A percentile compares a stretch with the other conserved stretches of the same genome.
Evolutionary conservation across 192 early-diverging fungal species (phyloP).

Genomic region (Phlyctochytrium planicorne): DNA sequence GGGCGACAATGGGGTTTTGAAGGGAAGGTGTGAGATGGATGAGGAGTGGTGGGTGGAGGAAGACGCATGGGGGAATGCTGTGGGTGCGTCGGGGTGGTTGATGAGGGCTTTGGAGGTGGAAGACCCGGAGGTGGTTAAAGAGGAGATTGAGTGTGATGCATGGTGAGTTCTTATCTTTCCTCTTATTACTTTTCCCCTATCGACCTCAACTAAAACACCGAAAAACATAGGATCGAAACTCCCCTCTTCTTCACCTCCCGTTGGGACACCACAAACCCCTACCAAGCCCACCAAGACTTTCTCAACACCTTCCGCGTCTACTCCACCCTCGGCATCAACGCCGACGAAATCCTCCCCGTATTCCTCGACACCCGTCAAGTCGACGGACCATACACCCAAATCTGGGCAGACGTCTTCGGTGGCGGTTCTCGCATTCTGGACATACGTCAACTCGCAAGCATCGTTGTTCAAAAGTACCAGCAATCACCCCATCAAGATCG

Average conservation of each 20-base stretch:
- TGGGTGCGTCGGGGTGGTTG: no score
- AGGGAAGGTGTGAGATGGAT: constrained; percentile 9
- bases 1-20: no score
- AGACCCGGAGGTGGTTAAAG: no score
- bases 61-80: constrained; percentile 2
- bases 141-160: no score
- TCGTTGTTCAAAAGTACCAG: not conserved
- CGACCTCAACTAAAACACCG: no score
- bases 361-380: constrained; percentile 18
- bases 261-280: constrained; percentile 35
- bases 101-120: no score
- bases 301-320: constrained; percentile 31
- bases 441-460: constrained; percentile 8
- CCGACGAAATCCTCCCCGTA: constrained; percentile 16
- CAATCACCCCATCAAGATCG: not conserved
- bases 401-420: constrained; percentile 21
- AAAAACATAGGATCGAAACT: constrained; percentile 5
- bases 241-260: not conserved
- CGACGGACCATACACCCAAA: constrained; percentile 23
- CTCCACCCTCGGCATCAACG: constrained; percentile 10
- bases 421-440: constrained; percentile 9
- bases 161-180: no score
- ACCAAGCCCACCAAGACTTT: constrained; percentile 32
- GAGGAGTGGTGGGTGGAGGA: constrained; percentile 2
- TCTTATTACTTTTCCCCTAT: no score